phyloP scores from a whole-genome alignment of 257 asterid genomes.

The Solanum paucissectum region DNA sequence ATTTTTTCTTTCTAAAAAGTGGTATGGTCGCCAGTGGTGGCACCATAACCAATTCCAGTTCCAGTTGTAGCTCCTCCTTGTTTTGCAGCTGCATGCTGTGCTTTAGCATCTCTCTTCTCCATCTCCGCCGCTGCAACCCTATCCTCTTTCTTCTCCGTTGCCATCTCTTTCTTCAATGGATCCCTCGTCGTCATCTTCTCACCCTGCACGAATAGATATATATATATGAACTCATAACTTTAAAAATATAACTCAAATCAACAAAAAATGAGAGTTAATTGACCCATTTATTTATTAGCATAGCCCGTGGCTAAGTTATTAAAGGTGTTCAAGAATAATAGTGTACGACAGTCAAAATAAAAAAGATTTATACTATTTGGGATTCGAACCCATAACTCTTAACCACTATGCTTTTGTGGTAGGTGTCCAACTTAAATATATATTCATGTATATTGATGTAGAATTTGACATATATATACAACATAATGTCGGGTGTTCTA shows the following conservation, averaged over 20 bases:
- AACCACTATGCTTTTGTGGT: too few species aligned
- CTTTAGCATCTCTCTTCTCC: neutral
- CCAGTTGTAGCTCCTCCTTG: neutral
- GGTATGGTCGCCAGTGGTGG: neutral
- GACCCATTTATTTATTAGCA: too few species aligned
- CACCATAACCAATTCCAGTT: neutral
- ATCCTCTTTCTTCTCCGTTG: slow-evolving; percentile 20
- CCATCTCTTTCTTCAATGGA: slow-evolving; percentile 24
- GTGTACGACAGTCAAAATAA: too few species aligned
- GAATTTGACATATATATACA: too few species aligned
- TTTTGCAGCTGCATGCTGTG: slow-evolving; percentile 11
- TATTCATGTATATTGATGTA: too few species aligned
- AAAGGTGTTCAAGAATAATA: too few species aligned
- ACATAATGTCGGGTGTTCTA: too few species aligned
- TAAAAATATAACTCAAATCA: neutral
- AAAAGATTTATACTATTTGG: too few species aligned
- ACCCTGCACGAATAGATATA: neutral
- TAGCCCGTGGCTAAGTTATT: rapidly evolving
- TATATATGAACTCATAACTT: neutral
- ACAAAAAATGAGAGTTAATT: too few species aligned
- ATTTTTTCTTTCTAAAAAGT: neutral
- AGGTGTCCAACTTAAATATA: too few species aligned
- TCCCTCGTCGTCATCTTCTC: slow-evolving; percentile 21
- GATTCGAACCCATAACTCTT: too few species aligned
- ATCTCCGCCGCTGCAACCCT: slow-evolving; percentile 12